These are phyloP conservation scores for Vitis hybrid DNA, from an alignment of 177 flowering plant species.

Conservation along the genomic window DNA sequence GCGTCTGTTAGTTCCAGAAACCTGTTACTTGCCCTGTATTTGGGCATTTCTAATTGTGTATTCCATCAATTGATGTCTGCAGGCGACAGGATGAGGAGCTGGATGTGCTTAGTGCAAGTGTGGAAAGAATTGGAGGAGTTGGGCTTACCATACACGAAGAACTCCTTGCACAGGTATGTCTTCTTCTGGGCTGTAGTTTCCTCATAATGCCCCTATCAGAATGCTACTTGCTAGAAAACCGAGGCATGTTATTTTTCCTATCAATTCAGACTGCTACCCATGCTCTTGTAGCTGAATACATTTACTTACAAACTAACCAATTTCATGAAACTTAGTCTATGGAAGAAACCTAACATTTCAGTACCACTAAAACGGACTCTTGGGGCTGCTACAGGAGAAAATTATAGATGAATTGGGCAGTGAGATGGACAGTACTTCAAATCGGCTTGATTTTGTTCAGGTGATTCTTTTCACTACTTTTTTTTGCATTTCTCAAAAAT, in stretches of 20 bases:
- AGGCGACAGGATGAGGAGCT: constrained; percentile 97
- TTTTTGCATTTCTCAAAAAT: too few relatives aligned
- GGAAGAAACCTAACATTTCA: background rate
- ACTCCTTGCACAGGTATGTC: constrained; percentile 75
- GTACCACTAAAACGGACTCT: background rate
- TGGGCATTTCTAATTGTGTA: constrained; percentile 1
- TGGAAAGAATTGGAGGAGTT: constrained; percentile 84
- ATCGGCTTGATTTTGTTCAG: constrained; percentile 99
- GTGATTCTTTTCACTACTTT: constrained; percentile 22
- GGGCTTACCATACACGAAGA: constrained; percentile 98
- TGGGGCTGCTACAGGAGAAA: constrained; percentile 57
- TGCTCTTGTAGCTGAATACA: background rate
- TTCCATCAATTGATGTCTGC: constrained; percentile 14
- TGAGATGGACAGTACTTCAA: constrained; percentile 93
- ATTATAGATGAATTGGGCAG: constrained; percentile 76
- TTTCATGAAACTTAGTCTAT: too few relatives aligned
- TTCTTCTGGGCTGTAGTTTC: background rate
- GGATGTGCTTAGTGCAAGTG: constrained; percentile 92
- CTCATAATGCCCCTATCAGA: background rate
- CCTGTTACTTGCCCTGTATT: too few relatives aligned
- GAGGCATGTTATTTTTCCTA: background rate
- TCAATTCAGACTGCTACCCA: background rate
- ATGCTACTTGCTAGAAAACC: background rate
- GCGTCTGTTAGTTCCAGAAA: too few relatives aligned
- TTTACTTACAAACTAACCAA: too few relatives aligned